Evolutionary conservation across 2,329 filamentous ascomycete species (phyloP).

Genomic region (Knufia petricola): DNA sequence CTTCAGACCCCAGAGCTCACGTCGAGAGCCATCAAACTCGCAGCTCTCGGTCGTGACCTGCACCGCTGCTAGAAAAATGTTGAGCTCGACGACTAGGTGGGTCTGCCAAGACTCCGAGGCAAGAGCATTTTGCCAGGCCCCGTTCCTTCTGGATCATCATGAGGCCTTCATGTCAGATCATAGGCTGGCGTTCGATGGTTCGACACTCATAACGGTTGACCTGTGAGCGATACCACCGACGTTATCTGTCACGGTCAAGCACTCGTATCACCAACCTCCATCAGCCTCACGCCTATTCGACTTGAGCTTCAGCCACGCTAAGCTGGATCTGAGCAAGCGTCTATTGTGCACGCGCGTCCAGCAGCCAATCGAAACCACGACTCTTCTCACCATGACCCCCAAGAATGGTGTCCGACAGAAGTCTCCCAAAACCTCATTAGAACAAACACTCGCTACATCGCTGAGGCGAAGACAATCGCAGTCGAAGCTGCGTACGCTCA

Average conservation of each 20-base stretch:
- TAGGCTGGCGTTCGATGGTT: too few relatives aligned
- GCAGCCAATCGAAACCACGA: background rate
- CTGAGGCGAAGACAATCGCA: slow-evolving; percentile 34
- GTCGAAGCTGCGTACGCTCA: slow-evolving; percentile 39
- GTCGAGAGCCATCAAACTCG: background rate
- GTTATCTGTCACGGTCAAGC: too few relatives aligned
- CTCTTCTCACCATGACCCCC: background rate
- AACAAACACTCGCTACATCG: slow-evolving; percentile 14
- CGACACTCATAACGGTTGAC: background rate
- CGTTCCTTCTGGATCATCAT: too few relatives aligned
- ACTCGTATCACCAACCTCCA: too few relatives aligned
- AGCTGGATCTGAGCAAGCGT: background rate
- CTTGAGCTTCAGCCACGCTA: background rate
- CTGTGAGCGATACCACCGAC: too few relatives aligned
- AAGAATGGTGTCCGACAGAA: background rate
- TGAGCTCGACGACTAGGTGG: background rate
- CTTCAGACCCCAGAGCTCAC: background rate
- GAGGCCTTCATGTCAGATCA: too few relatives aligned
- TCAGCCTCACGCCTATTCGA: background rate
- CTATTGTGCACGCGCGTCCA: background rate
- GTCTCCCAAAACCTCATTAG: slow-evolving; percentile 11
- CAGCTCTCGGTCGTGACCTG: background rate
- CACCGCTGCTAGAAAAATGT: background rate
- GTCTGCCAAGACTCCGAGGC: background rate
- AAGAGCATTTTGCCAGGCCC: background rate